A percentile compares a stretch with the other conserved stretches of the same genome.
phyloP scores from a whole-genome alignment of 495 filamentous ascomycete genomes.

The Lophium mytilinum region DNA sequence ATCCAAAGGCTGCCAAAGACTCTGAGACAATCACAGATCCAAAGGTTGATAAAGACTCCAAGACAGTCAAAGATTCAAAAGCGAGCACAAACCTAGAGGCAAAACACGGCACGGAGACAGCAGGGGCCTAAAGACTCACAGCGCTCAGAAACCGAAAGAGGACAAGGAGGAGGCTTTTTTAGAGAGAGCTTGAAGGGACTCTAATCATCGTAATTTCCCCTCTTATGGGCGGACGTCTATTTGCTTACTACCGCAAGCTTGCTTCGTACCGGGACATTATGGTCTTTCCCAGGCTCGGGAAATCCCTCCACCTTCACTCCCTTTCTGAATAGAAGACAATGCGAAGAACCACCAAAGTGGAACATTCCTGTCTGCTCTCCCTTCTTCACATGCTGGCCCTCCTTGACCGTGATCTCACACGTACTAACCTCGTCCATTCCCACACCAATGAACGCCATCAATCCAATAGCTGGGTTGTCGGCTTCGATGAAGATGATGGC shows the following conservation, averaged over 20 bases:
- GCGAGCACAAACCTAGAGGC: too few species aligned
- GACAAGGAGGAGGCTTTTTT: too few species aligned
- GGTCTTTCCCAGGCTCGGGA: slow-evolving; percentile 39
- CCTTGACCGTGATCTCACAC: slow-evolving; percentile 55
- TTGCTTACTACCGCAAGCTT: slow-evolving; percentile 40
- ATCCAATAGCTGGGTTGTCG: slow-evolving; percentile 54
- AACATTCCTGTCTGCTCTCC: slow-evolving; percentile 67
- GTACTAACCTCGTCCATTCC: slow-evolving; percentile 67
- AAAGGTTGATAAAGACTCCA: too few species aligned
- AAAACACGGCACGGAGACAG: too few species aligned
- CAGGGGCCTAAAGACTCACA: too few species aligned
- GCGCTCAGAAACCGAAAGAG: too few species aligned
- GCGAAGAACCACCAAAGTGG: slow-evolving; percentile 61
- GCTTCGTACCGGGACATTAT: slow-evolving; percentile 52
- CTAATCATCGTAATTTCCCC: too few species aligned
- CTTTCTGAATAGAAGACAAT: slow-evolving; percentile 53
- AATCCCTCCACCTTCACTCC: slow-evolving; percentile 32
- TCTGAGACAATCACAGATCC: too few species aligned
- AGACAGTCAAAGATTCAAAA: too few species aligned
- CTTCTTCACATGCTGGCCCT: slow-evolving; percentile 53
- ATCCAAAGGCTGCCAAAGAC: too few species aligned
- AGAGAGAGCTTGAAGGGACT: too few species aligned
- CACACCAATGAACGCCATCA: slow-evolving; percentile 57
- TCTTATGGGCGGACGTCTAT: too few species aligned
- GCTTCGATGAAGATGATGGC: slow-evolving; percentile 62